Evolutionary conservation across 257 asterid species (phyloP), one percentile per base, ranked within the genome.

Genomic region (Nicotiana noctiflora): DNA sequence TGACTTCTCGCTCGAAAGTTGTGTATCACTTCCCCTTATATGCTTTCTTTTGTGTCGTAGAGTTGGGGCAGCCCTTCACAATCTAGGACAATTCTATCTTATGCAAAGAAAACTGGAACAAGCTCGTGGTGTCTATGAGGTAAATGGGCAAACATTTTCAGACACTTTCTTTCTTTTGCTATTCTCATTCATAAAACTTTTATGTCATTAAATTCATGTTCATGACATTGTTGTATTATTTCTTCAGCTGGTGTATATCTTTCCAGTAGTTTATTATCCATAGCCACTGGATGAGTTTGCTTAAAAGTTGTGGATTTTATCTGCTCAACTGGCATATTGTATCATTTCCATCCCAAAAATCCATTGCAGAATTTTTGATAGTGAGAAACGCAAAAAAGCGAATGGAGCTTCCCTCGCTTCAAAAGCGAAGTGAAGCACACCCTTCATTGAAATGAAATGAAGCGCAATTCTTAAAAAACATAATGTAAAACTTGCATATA

Each of bases 61-160:
- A 88, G 98, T 95, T 84, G 99, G 97, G 55, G 98, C 98, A 65
- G 98, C 99, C 79, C 89, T 93, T 88, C 98, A 92, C 88, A 95
- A 95, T 88, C 92, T 95, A 44, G 99, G 99, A 44, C 97, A 89
- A 75, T 93, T 93, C 88, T 93, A 89, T 83, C 89, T 90, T 40
- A 88, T 84, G 81, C 97, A 89, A 80, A 64, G 91, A 79, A 89
- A 89, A 46, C 77, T 92, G 85, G 97, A 92, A 81, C 85, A 90
- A 67, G 94, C 99, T 81, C 94, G 90, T 64, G 85, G 51, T 52
- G 89, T 95, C 93, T 95, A 90, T 85, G 97, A 95, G 97, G 99
- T 95, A 86, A 70, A 8, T 18, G 21, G 12, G 23, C 18, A 37
- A 44, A 13, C 8, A 40, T 70, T 19, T 70, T 12, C 21, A 14